A percentile compares a stretch with the other conserved stretches of the same genome.
phyloP scores from a whole-genome alignment of 805 yeast genomes.

The Cyberlindnera mississippiensis region DNA sequence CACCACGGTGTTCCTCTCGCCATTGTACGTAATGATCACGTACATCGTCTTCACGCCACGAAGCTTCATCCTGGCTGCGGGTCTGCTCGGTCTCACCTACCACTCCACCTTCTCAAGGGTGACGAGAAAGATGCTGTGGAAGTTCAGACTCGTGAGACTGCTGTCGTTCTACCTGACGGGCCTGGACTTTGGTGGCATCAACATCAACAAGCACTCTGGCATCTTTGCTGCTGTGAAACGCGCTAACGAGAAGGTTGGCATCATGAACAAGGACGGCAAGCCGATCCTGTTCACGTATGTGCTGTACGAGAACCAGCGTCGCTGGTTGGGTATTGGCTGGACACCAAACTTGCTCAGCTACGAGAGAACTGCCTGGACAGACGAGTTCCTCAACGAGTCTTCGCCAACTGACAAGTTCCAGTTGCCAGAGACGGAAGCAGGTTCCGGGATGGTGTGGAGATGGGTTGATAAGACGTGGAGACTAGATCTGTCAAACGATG shows the following conservation, averaged over 20 bases:
- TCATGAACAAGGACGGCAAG: constrained; percentile 34
- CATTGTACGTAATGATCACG: constrained; percentile 70
- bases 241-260: constrained; percentile 33
- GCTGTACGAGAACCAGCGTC: constrained; percentile 88
- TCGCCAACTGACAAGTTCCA: constrained; percentile 72
- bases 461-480: constrained; percentile 96
- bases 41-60: constrained; percentile 70
- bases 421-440: constrained; percentile 70
- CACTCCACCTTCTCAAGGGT: constrained; percentile 86
- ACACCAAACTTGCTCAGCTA: constrained; percentile 85
- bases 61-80: constrained; percentile 52
- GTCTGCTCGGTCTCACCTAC: constrained; percentile 65
- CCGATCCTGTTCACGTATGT: constrained; percentile 86
- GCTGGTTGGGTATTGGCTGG: constrained; percentile 99
- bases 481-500: constrained; percentile 83
- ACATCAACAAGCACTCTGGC: constrained; percentile 37
- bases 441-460: constrained; percentile 77
- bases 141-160: constrained; percentile 64
- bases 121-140: constrained; percentile 82
- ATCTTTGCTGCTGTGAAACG: constrained; percentile 41
- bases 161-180: constrained; percentile 83
- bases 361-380: constrained; percentile 97
- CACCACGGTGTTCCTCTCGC: constrained; percentile 83
- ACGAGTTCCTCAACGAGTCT: constrained; percentile 86
- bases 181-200: constrained; percentile 60